Conservation (phyloP, 352 stramenopile species). For the Phytophthora tubulina region DNA sequence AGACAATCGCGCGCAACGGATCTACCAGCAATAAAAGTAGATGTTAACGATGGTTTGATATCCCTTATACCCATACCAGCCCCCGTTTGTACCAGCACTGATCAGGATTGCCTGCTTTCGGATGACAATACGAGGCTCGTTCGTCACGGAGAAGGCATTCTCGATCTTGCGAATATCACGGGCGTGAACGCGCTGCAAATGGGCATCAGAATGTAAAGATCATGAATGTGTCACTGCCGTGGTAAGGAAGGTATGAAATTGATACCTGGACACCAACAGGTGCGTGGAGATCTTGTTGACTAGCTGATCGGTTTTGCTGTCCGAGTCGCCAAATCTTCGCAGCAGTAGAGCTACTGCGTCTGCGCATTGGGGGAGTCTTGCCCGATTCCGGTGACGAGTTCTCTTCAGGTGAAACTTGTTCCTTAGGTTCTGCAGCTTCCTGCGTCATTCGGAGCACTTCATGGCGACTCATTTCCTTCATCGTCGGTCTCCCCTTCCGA, state of each 20-base stretch:
- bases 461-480: slow-evolving; percentile 64
- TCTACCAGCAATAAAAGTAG: slow-evolving; percentile 32
- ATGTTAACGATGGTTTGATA: too few relatives aligned
- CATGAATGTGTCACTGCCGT: too few relatives aligned
- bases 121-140: slow-evolving; percentile 68
- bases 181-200: slow-evolving; percentile 56
- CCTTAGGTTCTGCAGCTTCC: slow-evolving; percentile 51
- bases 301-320: slow-evolving; percentile 27
- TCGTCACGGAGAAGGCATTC: slow-evolving; percentile 68
- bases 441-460: slow-evolving; percentile 70
- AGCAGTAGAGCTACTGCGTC: slow-evolving; percentile 34
- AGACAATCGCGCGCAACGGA: slow-evolving; percentile 63
- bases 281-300: slow-evolving; percentile 31
- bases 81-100: slow-evolving; percentile 50
- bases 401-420: slow-evolving; percentile 13
- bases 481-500: slow-evolving; percentile 45
- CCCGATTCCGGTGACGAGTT: slow-evolving; percentile 5
- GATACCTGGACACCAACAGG: slow-evolving; percentile 43
- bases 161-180: slow-evolving; percentile 80
- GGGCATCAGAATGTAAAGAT: neutral
- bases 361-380: slow-evolving; percentile 22
- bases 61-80: too few relatives aligned
- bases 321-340: slow-evolving; percentile 33
- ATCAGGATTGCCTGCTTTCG: slow-evolving; percentile 76
- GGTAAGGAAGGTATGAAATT: neutral